These are phyloP conservation scores for Podospora appendiculata DNA, from an alignment of 495 filamentous ascomycete species.

Conservation along the genomic window DNA sequence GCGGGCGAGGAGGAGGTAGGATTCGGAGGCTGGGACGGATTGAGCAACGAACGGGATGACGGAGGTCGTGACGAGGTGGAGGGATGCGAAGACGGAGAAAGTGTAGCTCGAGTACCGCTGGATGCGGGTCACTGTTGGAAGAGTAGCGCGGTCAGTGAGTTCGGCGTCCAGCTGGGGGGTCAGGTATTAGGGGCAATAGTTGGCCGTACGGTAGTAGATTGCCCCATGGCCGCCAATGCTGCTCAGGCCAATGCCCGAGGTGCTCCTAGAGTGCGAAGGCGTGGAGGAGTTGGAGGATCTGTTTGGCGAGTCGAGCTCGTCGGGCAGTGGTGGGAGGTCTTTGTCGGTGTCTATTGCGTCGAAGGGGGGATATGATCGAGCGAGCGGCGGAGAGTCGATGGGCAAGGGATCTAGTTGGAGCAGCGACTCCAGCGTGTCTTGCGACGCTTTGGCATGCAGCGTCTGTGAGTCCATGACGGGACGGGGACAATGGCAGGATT, in stretches of 20 bases:
- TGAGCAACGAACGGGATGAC: slow-evolving; percentile 57
- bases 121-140: slow-evolving; percentile 57
- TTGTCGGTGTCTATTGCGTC: slow-evolving; percentile 41
- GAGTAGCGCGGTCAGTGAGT: slow-evolving; percentile 1
- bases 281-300: not conserved
- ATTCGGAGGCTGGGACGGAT: slow-evolving; percentile 47
- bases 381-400: slow-evolving; percentile 47
- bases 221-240: slow-evolving; percentile 45
- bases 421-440: slow-evolving; percentile 55
- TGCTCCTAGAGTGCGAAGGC: slow-evolving; percentile 1
- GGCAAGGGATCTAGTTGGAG: slow-evolving; percentile 76
- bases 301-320: slow-evolving; percentile 7
- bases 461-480: slow-evolving; percentile 20
- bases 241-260: slow-evolving; percentile 46
- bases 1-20: slow-evolving; percentile 59
- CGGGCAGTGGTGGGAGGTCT: slow-evolving; percentile 43
- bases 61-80: slow-evolving; percentile 78
- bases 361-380: not conserved
- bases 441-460: slow-evolving; percentile 30
- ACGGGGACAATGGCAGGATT: not conserved
- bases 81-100: slow-evolving; percentile 65
- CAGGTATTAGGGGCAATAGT: slow-evolving; percentile 3
- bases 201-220: slow-evolving; percentile 50
- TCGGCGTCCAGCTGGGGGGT: not conserved
- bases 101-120: slow-evolving; percentile 86